A percentile compares a stretch with the other conserved stretches of the same genome.
These are phyloP conservation scores for Plenodomus biglobosus DNA, from an alignment of 2,329 filamentous ascomycete genomes.

Conservation along the genomic window DNA sequence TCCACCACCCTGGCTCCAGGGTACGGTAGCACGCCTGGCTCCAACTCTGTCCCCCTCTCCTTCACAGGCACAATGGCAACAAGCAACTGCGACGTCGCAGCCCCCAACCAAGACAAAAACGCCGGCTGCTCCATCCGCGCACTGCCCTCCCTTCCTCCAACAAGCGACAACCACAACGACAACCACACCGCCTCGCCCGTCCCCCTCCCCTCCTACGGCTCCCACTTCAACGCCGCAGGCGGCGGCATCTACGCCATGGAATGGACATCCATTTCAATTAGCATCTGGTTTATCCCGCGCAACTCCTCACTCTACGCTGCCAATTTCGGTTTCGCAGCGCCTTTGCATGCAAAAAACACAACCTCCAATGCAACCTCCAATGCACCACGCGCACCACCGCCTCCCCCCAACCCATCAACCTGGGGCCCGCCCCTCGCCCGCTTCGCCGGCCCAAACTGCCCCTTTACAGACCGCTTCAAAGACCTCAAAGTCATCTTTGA, in stretches of 20 bases:
- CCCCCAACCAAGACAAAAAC: constrained; percentile 28
- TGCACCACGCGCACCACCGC: no score
- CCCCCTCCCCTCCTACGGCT: constrained; percentile 35
- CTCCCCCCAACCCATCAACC: constrained; percentile 18
- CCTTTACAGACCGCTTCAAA: constrained; percentile 50
- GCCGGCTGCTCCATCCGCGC: constrained; percentile 36
- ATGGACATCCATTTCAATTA: constrained; percentile 43
- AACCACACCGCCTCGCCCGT: constrained; percentile 5
- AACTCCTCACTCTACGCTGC: constrained; percentile 5
- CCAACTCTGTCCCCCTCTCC: not conserved
- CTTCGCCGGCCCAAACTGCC: constrained; percentile 44
- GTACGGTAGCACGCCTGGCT: not conserved
- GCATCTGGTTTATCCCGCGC: constrained; percentile 48
- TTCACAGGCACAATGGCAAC: constrained; percentile 52
- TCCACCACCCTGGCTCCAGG: constrained; percentile 4
- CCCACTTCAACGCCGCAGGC: constrained; percentile 34
- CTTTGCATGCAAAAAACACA: not conserved
- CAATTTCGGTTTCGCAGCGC: not conserved
- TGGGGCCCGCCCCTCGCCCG: constrained; percentile 37
- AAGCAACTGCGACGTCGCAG: constrained; percentile 49
- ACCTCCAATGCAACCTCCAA: no score
- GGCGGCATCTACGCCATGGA: constrained; percentile 48
- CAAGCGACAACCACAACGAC: not conserved
- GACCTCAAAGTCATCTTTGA: constrained; percentile 48
- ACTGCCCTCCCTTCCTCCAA: not conserved